phyloP scores from a whole-genome alignment of 2,329 filamentous ascomycete species.

The Hymenoscyphus salicellus region DNA sequence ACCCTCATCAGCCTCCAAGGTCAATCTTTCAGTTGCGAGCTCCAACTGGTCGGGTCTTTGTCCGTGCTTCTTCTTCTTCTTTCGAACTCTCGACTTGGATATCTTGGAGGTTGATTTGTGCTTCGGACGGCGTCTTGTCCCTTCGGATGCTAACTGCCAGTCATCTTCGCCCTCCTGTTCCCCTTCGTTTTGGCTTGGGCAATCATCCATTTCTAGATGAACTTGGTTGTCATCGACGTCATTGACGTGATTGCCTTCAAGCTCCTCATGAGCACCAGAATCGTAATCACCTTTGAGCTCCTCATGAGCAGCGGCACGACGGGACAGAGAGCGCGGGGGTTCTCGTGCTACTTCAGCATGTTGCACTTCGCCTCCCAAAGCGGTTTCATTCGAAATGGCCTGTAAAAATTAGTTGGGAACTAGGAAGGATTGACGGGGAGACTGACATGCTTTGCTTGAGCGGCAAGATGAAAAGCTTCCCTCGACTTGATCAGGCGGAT shows the following conservation, averaged over 20 bases:
- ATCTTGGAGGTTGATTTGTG: background rate
- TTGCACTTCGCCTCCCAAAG: background rate
- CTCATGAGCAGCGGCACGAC: background rate
- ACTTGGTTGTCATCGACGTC: background rate
- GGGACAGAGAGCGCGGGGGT: background rate
- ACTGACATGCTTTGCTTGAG: background rate
- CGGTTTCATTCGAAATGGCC: background rate
- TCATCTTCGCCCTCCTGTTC: background rate
- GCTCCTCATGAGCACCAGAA: background rate
- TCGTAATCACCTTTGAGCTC: background rate
- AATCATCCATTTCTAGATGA: background rate
- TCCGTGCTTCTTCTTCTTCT: conserved; percentile 17
- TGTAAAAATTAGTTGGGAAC: background rate
- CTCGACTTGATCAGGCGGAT: background rate
- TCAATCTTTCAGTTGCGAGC: conserved; percentile 15
- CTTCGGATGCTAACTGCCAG: background rate
- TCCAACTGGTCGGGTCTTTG: conserved; percentile 25
- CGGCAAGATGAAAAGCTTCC: background rate
- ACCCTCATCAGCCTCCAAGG: background rate
- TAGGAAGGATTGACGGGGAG: background rate
- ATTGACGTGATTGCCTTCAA: no score
- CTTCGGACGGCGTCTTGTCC: background rate
- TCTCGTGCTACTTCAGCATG: background rate
- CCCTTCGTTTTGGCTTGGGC: background rate
- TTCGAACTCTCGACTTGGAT: conserved; percentile 8